Percentiles rank a stretch among this genome's conserved stretches.
These are phyloP conservation scores for Cladosporium colombiae DNA, from an alignment of 2,329 filamentous ascomycete genomes.

Conservation along the genomic window DNA sequence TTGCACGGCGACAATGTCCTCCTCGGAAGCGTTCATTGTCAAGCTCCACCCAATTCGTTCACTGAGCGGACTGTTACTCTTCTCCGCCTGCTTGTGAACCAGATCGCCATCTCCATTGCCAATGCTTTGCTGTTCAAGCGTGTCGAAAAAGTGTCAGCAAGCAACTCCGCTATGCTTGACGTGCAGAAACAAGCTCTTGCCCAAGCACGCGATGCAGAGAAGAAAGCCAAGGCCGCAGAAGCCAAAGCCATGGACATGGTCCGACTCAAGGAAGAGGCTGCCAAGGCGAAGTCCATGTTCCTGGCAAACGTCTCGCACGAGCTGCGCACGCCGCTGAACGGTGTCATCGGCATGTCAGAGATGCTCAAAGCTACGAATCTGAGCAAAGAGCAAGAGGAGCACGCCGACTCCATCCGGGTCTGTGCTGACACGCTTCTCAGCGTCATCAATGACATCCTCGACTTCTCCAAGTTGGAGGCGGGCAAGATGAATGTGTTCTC, in stretches of 20 bases:
- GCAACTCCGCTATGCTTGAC: slow-evolving; percentile 75
- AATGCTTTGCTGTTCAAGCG: slow-evolving; percentile 67
- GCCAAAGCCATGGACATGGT: slow-evolving; percentile 76
- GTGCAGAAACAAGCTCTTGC: slow-evolving; percentile 73
- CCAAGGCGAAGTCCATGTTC: slow-evolving; percentile 81
- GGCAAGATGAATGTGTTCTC: slow-evolving; percentile 63
- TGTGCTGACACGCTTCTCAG: slow-evolving; percentile 59
- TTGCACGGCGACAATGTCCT: slow-evolving; percentile 69
- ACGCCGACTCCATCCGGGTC: slow-evolving; percentile 65
- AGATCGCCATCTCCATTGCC: slow-evolving; percentile 67
- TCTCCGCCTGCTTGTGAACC: slow-evolving; percentile 70
- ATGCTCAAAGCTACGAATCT: slow-evolving; percentile 60
- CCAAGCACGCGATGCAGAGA: slow-evolving; percentile 71
- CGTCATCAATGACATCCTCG: slow-evolving; percentile 56
- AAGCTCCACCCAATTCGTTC: slow-evolving; percentile 73
- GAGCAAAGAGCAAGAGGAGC: slow-evolving; percentile 60
- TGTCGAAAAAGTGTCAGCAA: slow-evolving; percentile 74
- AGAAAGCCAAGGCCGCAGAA: slow-evolving; percentile 75
- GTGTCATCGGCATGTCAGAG: slow-evolving; percentile 61
- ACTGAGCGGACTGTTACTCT: slow-evolving; percentile 65
- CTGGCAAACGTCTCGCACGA: slow-evolving; percentile 59
- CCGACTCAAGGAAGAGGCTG: slow-evolving; percentile 78
- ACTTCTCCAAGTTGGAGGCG: slow-evolving; percentile 55
- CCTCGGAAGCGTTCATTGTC: slow-evolving; percentile 73
- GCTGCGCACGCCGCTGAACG: slow-evolving; percentile 58